Conservation (phyloP, 73 alveolate species). For the Paramecium biaurelia region DNA sequence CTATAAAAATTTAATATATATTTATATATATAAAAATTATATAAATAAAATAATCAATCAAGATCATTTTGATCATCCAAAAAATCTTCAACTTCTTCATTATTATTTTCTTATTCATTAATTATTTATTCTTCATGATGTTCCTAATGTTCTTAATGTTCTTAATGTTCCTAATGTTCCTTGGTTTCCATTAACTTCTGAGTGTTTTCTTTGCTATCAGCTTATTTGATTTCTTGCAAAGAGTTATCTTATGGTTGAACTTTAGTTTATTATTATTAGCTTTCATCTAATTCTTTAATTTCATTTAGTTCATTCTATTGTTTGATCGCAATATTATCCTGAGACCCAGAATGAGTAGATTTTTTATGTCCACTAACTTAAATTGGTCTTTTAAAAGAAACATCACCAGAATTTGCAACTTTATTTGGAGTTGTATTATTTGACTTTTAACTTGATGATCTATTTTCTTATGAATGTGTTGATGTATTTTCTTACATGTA, state of each 20-base stretch:
- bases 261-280: neutral
- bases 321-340: neutral
- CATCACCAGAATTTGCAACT: neutral
- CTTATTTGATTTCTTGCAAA: neutral
- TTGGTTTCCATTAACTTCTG: neutral
- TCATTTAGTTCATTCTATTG: neutral
- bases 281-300: neutral
- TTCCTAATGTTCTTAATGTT: no score
- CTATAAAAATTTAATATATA: no score
- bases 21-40: neutral
- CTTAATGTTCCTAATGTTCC: no score
- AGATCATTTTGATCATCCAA: neutral
- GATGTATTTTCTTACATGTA: neutral
- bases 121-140: neutral
- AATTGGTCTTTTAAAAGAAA: neutral
- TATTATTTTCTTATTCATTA: neutral
- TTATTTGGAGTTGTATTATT: neutral
- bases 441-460: constrained; percentile 30
- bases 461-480: neutral
- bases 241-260: neutral
- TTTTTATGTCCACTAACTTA: neutral
- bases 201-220: neutral
- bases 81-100: neutral
- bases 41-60: neutral
- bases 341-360: neutral